Conservation (phyloP, 495 filamentous ascomycete genomes). For the Penicillium fimorum region DNA sequence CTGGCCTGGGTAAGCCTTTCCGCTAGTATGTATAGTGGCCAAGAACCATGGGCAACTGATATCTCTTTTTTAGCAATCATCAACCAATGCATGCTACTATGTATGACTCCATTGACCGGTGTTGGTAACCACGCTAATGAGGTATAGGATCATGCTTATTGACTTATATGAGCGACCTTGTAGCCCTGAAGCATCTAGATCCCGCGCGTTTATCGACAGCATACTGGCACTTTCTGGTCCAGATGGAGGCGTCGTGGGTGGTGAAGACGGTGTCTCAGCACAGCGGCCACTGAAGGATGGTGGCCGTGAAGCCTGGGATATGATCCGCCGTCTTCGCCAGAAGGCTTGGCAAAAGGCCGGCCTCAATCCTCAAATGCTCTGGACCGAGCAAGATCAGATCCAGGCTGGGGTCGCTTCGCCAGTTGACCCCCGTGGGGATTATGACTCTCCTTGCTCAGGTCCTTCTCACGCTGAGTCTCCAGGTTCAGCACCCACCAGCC, state of each 20-base stretch:
- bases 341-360: conserved; percentile 53
- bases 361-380: conserved; percentile 44
- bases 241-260: conserved; percentile 51
- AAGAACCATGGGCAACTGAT: conserved; percentile 4
- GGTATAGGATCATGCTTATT: conserved; percentile 50
- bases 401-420: conserved; percentile 34
- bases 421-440: conserved; percentile 18
- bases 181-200: conserved; percentile 47
- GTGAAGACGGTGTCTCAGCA: conserved; percentile 48
- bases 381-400: conserved; percentile 49
- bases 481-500: background rate
- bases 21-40: no score
- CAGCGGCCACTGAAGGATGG: conserved; percentile 52
- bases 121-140: conserved; percentile 6
- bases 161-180: conserved; percentile 54
- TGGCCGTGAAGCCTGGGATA: conserved; percentile 54
- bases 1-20: conserved; percentile 45
- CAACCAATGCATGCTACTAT: conserved; percentile 58
- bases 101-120: conserved; percentile 14
- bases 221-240: conserved; percentile 53
- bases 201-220: conserved; percentile 50
- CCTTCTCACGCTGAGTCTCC: conserved; percentile 13
- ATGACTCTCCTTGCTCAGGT: conserved; percentile 17
- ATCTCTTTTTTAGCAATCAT: conserved; percentile 36
- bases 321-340: conserved; percentile 52